Evolutionary conservation across 2,329 filamentous ascomycete genomes (phyloP).

Genomic region (Monosporascus ibericus): DNA sequence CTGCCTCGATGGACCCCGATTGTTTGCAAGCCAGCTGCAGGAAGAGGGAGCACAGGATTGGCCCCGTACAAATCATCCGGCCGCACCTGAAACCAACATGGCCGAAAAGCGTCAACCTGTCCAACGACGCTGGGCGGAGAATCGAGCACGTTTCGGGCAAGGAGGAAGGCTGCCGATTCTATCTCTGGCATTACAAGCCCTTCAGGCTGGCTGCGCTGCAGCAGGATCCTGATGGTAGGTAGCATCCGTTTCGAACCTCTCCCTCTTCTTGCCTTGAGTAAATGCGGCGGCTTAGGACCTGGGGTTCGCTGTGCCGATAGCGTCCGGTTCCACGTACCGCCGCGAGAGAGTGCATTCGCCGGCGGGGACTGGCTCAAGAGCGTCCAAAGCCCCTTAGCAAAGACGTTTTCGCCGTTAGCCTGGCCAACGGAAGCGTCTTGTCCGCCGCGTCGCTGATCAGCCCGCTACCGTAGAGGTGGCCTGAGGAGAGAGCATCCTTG

Average conservation of each 20-base stretch:
- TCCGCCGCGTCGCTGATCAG: conserved; percentile 27
- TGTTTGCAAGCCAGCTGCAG: background rate
- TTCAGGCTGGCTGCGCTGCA: conserved; percentile 23
- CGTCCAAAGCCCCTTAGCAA: conserved; percentile 28
- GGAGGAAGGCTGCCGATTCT: conserved; percentile 21
- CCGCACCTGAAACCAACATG: conserved; percentile 7
- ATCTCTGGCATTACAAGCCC: conserved; percentile 22
- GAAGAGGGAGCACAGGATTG: background rate
- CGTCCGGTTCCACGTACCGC: conserved; percentile 32
- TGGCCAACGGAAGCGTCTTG: conserved; percentile 18
- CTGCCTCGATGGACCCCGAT: too few species aligned
- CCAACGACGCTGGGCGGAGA: conserved; percentile 10
- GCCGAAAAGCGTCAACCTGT: background rate
- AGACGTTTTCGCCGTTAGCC: conserved; percentile 26
- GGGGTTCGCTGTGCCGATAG: conserved; percentile 6
- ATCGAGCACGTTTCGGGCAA: conserved; percentile 16
- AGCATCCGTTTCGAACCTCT: background rate
- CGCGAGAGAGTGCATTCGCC: conserved; percentile 27
- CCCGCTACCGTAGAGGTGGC: conserved; percentile 18
- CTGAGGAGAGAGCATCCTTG: conserved; percentile 15
- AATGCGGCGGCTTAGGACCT: background rate
- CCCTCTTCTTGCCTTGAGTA: background rate
- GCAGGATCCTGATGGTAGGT: conserved; percentile 22
- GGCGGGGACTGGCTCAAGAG: conserved; percentile 30
- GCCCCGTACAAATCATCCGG: background rate